Evolutionary conservation across 441 rosid species (phyloP), one percentile per base, ranked within the genome.

Genomic region (Lepidium campestre): DNA sequence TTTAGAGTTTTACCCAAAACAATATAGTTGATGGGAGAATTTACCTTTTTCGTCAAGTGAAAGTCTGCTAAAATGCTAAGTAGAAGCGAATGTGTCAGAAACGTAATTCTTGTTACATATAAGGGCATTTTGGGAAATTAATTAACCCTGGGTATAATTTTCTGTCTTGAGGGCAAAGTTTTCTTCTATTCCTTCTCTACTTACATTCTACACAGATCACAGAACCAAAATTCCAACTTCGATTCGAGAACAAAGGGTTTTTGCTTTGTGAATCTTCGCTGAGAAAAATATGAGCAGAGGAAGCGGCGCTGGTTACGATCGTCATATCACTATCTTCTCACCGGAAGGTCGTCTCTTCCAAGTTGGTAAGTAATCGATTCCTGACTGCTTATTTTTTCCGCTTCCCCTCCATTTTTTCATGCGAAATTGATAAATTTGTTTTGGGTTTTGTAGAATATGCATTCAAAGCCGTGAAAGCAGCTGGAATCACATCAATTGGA

Each of bases 281-380:
- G 42, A 61, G 18, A 34, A 14, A 50, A 85, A 23, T 36, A 93
- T 93, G 99, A 93, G 99, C 53, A 85, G 97, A 79, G 99, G 96
- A 80, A 93, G 97, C 46, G 97, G 97, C 58, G 95, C 84, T 0
- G 98, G 97, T 5, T 93, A 93, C 84, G 99, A 93, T 87, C 95
- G 99, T 17, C 99, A 91, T 75, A 93, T 93, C 77, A 91, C 97
- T 29, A 91, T 93, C 76, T 93, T 93, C 87, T 93, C 99, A 0
- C 99, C 97, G 9, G 99, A 93, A 73, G 97, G 99, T 54, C 99
- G 99, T 47, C 97, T 91, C 78, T 93, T 89, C 72, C 99, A 93
- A 89, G 97, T 93, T 19, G 97, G 98, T 90, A 54, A 42, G 93
- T 75, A 9, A 39, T 57, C 44, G 15, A 44, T 12, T 37, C 36